Base-by-base conservation (phyloP, 257 asterid genomes). In the Rhazya stricta region DNA sequence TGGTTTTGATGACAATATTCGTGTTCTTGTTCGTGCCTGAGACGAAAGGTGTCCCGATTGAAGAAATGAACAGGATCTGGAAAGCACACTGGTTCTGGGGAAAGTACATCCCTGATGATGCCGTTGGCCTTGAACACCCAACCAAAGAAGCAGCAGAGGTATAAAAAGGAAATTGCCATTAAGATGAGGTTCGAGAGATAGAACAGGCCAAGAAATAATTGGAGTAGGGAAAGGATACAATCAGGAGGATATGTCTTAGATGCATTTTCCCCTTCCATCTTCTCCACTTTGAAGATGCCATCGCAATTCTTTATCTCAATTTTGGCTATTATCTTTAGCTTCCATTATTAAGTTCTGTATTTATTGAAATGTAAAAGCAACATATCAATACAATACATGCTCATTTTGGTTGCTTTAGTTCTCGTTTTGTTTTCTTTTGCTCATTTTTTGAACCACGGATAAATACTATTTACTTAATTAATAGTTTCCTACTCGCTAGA, bases 71-170 rank as follows among this genome's bases (percentile, higher is more conserved):
- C 34, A 73, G 83, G 53, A 86, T 87, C 0, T 87, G 89, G 91
- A 85, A 85, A 74, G 74, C 77, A 9, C 88, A 85, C 10, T 87
- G 91, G 91, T 87, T 85, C 73, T 83, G 89, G 91, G 83, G 84
- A 9, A 71, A 61, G 25, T 87, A 85, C 57, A 83, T 87, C 4
- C 87, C 86, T 0, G 85, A 87, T 61, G 83, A 85, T 79, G 90
- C 88, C 4, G 79, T 67, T 0, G 90, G 88, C 45, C 88, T 86
- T 56, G 81, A 37, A 67, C 56, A 78, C 62, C 77, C 69, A 54
- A n/a, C 45, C 69, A 77, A 73, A 57, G 21, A 73, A 57, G 21
- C 41, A 19, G 46, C 4, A 2, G 16, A 36, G 0, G 70, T 65
- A 2, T 65, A 39, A 23, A 5, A n/a, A n/a, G n/a, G n/a, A n/a